phyloP scores from a whole-genome alignment of 805 yeast species.

The Teunomyces atbi region DNA sequence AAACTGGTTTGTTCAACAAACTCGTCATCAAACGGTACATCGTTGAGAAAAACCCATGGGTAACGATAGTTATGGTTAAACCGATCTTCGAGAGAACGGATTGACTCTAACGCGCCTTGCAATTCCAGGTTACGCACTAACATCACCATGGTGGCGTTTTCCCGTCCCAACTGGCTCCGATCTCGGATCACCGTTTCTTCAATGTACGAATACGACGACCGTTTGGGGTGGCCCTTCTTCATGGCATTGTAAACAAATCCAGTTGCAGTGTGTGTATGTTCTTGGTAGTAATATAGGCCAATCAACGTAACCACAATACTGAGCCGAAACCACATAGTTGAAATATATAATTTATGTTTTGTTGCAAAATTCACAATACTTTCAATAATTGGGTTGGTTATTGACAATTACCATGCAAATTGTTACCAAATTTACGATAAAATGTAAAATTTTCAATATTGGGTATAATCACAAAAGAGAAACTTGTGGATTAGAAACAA shows the following conservation, averaged over 20 bases:
- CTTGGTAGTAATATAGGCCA: not conserved
- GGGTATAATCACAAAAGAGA: too few species aligned
- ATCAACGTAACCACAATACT: not conserved
- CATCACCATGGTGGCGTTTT: conserved; percentile 87
- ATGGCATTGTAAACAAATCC: conserved; percentile 11
- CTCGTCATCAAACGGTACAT: conserved; percentile 40
- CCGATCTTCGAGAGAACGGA: conserved; percentile 43
- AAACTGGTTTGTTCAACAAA: conserved; percentile 42
- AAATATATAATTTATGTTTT: not conserved
- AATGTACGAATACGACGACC: conserved; percentile 30
- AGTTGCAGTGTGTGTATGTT: not conserved
- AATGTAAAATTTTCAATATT: too few species aligned
- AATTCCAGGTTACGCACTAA: conserved; percentile 81
- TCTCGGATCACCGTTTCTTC: conserved; percentile 21
- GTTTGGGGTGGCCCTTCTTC: conserved; percentile 19
- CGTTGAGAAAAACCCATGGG: conserved; percentile 47
- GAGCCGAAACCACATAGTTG: not conserved
- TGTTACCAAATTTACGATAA: too few species aligned
- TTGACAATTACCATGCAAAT: not conserved
- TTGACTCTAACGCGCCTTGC: conserved; percentile 58
- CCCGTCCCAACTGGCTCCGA: conserved; percentile 46
- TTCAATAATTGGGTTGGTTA: not conserved
- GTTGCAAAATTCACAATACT: not conserved
- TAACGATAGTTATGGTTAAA: conserved; percentile 39
- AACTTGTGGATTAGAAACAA: too few species aligned